Percentiles rank a stretch among this genome's conserved stretches.
These are phyloP conservation scores for Quercus variabilis DNA, from an alignment of 306 rosid species.

Conservation along the genomic window DNA sequence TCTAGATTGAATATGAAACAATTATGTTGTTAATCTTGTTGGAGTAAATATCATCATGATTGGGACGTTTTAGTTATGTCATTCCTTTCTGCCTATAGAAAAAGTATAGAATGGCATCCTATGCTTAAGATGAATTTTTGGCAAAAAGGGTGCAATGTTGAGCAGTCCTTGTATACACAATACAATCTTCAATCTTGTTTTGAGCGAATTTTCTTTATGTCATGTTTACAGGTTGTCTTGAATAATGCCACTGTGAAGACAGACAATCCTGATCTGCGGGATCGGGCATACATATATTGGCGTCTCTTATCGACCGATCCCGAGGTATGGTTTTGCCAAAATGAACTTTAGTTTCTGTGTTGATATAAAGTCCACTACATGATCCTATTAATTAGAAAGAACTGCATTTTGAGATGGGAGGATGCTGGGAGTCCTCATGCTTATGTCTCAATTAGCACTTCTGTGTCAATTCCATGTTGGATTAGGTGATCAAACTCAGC, in stretches of 20 bases:
- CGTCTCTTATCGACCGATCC: slow-evolving; percentile 98
- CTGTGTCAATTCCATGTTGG: not conserved
- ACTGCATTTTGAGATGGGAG: not conserved
- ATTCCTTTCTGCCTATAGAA: not conserved
- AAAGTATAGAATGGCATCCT: not conserved
- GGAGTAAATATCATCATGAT: not conserved
- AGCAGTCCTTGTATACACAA: not conserved
- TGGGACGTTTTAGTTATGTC: not conserved
- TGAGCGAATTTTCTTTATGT: slow-evolving; percentile 21
- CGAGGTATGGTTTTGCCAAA: slow-evolving; percentile 59
- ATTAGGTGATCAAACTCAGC: slow-evolving; percentile 16
- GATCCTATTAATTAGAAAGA: slow-evolving; percentile 2
- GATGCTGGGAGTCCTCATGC: not conserved
- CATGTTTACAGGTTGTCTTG: slow-evolving; percentile 75
- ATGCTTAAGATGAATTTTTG: not conserved
- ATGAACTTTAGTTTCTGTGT: not conserved
- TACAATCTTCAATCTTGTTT: not conserved
- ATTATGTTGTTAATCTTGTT: not conserved
- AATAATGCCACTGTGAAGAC: slow-evolving; percentile 97
- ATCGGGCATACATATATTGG: slow-evolving; percentile 99
- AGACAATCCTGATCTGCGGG: slow-evolving; percentile 98
- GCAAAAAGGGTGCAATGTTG: not conserved
- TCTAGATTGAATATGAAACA: not conserved
- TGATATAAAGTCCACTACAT: not conserved
- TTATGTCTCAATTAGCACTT: not conserved